Percentiles rank a stretch among this genome's conserved stretches.
These are phyloP conservation scores for Microbotryum scabiosae DNA, from an alignment of 1,284 basidiomycete genomes.

Conservation along the genomic window DNA sequence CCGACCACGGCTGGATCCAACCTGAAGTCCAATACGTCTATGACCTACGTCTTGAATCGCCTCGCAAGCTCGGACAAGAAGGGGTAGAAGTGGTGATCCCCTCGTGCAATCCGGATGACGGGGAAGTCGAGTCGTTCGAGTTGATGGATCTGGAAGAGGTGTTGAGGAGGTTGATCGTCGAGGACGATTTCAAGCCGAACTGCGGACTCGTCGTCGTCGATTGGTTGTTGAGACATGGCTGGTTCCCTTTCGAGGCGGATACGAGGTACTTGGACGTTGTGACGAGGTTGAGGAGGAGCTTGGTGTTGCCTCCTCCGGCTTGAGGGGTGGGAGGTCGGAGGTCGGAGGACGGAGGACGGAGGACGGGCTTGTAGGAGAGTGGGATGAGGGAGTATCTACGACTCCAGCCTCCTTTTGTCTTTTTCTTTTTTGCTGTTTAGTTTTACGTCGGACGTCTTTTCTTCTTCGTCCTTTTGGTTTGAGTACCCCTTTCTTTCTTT, in stretches of 20 bases:
- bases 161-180: slow-evolving; percentile 51
- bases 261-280: slow-evolving; percentile 23
- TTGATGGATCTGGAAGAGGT: slow-evolving; percentile 36
- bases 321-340: slow-evolving; percentile 1
- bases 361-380: not conserved
- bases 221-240: slow-evolving; percentile 55
- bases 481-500: too few relatives aligned
- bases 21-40: slow-evolving; percentile 67
- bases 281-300: slow-evolving; percentile 5
- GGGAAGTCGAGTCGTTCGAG: slow-evolving; percentile 85
- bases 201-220: slow-evolving; percentile 72
- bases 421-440: too few relatives aligned
- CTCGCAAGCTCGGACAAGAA: slow-evolving; percentile 4
- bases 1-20: slow-evolving; percentile 64
- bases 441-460: too few relatives aligned
- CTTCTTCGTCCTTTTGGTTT: too few relatives aligned
- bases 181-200: slow-evolving; percentile 73
- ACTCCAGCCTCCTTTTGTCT: too few relatives aligned
- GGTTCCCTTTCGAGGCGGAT: slow-evolving; percentile 31
- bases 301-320: slow-evolving; percentile 20
- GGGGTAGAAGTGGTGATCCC: not conserved
- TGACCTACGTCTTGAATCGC: slow-evolving; percentile 60
- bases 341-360: too few relatives aligned
- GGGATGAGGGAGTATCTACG: too few relatives aligned
- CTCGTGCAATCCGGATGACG: slow-evolving; percentile 52